Conservation (phyloP, 2,329 filamentous ascomycete species). For the Fusarium sp. region DNA sequence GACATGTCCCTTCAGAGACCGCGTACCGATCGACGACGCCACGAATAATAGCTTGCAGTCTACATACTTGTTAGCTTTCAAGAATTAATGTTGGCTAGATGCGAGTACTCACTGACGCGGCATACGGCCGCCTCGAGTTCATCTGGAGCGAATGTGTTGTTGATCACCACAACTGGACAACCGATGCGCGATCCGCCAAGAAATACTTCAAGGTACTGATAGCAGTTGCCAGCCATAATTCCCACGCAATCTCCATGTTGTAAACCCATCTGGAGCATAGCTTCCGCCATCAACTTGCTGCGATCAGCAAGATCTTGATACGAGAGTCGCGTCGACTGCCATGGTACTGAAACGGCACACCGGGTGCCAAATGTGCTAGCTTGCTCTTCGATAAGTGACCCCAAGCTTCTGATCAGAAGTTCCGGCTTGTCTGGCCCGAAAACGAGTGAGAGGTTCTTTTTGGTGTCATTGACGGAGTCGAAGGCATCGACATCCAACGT, state of each 20-base stretch:
- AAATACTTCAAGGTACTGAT: conserved; percentile 33
- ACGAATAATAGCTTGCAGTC: conserved; percentile 27
- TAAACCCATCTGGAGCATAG: conserved; percentile 30
- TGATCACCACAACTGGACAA: conserved; percentile 38
- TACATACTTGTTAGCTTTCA: background rate
- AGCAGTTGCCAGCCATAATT: conserved; percentile 36
- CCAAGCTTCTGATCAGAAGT: conserved; percentile 12
- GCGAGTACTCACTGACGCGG: conserved; percentile 12
- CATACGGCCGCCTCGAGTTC: conserved; percentile 20
- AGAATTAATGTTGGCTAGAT: fast-evolving
- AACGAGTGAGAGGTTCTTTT: background rate
- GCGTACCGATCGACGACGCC: conserved; percentile 8
- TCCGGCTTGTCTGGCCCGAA: conserved; percentile 3
- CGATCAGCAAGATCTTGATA: conserved; percentile 26
- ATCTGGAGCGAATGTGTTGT: conserved; percentile 27
- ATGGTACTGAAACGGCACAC: conserved; percentile 21
- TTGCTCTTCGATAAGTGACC: conserved; percentile 16
- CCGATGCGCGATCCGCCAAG: conserved; percentile 30
- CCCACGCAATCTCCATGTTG: conserved; percentile 26
- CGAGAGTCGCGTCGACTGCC: conserved; percentile 23
- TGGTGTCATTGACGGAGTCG: background rate
- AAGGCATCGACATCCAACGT: background rate
- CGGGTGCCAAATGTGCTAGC: conserved; percentile 11
- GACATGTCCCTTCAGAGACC: background rate
- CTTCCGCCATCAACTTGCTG: conserved; percentile 19